Base-by-base conservation (phyloP, 352 stramenopile species). In the Pythium biforme region DNA sequence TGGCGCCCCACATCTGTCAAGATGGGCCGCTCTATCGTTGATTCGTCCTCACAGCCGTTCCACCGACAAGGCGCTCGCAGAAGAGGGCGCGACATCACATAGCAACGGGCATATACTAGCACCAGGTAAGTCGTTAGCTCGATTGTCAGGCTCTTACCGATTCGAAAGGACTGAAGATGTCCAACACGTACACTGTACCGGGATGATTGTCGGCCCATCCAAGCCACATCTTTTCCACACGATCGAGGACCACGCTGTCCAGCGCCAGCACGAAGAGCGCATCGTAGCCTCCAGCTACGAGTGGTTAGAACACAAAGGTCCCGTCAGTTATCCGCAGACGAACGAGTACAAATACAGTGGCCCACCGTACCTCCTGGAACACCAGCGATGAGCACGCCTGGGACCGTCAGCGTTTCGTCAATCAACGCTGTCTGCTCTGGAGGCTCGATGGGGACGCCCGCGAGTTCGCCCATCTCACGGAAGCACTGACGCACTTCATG, bases 391-490 rank as follows among this genome's bases (percentile, higher is more conserved):
- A 99, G 63, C 12, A 99, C 97, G 40, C 97, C 97, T 27, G 96
- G 90, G 26, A 99, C 68, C 20, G 72, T 68, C 72, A 96, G 80
- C 1, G 96, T 99, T 57, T 92, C 94, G 69, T 99, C 86, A 7
- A 97, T 87, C 4, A 99, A 77, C 56, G 63, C 71, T 7, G 92
- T 97, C 68, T 99, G 97, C 59, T 85, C 77, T 1, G 80, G 73
- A 25, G 96, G 96, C 68, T 99, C 96, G 57, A 99, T 95, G 1
- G 90, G 92, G 29, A 98, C 96, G 15, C 73, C 76, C 14, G 96
- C 94, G 20, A 72, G 59, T 25, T 84, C 77, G 23, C 96, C 95
- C 90, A 99, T 98, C 50, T 86, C 68, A 19, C 95, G 92, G 39
- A 99, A 81, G 43, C 89, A 70, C 22, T 69, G 33, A 51, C 96